Percentiles rank a stretch among this genome's conserved stretches.
phyloP scores from a whole-genome alignment of 345 rosid genomes.

The Rhodamnia argentea region DNA sequence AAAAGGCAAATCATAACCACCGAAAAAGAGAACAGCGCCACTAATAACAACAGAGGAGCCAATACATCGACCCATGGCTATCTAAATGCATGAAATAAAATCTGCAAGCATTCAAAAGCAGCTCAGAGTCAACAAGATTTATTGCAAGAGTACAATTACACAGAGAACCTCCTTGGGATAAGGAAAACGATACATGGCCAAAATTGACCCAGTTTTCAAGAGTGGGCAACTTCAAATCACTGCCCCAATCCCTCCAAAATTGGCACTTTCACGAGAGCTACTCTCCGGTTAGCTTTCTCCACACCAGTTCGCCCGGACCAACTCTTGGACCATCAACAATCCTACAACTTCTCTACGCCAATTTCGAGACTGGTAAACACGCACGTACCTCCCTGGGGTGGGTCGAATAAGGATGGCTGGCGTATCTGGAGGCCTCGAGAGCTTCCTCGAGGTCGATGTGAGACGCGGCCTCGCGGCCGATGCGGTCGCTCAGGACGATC shows the following conservation, averaged over 20 bases:
- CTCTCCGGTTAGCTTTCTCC: neutral
- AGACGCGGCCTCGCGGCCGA: slow-evolving; percentile 70
- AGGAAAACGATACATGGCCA: neutral
- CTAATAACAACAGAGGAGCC: neutral
- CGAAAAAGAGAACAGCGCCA: neutral
- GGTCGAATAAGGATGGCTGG: slow-evolving; percentile 83
- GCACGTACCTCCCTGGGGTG: slow-evolving; percentile 73
- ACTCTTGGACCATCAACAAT: neutral
- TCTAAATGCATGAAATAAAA: neutral
- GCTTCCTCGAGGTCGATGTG: slow-evolving; percentile 91
- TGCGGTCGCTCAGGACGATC: slow-evolving; percentile 57
- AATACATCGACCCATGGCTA: neutral
- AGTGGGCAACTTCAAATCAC: neutral
- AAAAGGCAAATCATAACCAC: neutral
- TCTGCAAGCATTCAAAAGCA: neutral
- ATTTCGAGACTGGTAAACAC: neutral
- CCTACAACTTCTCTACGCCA: neutral
- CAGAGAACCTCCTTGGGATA: neutral
- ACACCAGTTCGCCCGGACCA: neutral
- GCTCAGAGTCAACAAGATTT: neutral
- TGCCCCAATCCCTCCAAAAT: neutral
- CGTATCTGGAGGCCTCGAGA: slow-evolving; percentile 84
- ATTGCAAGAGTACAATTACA: neutral
- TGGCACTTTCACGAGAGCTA: neutral
- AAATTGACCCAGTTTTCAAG: neutral